Evolutionary conservation across 805 yeast genomes (phyloP), one percentile per base, ranked within the genome.

Genomic region (Candida piceae): DNA sequence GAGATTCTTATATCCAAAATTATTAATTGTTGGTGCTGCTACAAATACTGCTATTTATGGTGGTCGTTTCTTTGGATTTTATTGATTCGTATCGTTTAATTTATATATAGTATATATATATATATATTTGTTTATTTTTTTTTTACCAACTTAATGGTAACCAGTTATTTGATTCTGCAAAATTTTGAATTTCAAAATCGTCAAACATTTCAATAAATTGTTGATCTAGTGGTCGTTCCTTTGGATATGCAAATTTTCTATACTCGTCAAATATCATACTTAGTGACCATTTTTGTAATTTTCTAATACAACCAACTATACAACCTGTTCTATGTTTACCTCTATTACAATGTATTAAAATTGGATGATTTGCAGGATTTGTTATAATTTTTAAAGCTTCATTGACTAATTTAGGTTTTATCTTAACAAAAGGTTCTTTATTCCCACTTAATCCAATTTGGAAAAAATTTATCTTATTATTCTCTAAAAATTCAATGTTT

Each of bases 311-410:
- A 3, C 98, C 98, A 21, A 93, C 89, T 12, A 93, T 68, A 59
- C 97, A 93, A 0, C 98, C 98, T 0, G 98, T 93, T 49, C 98
- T 71, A 59, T 93, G 98, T 58, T 90, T 93, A 9, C 98, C 98
- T 41, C 96, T 67, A 62, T 93, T 93, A 63, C 98, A 93, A 60
- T 93, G 98, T 30, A 93, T 85, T 45, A 93, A 66, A 10, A 93
- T 67, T 2, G 98, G 98, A 40, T 88, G 97, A 60, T 93, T 90
- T 16, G 58, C 78, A 0, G 97, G 96, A 52, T 93, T 71, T 12
- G 87, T 58, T 11, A 87, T 85, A 23, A 88, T 82, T 54, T 81
- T 79, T 45, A 90, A 66, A 0, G 97, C 96, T 41, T 77, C 75
- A 1, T 89, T 82, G 21, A 93, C 76, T 26, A 83, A 66, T 24